phyloP scores from a whole-genome alignment of 306 rosid genomes.

The Cucurbita argyrosperma region DNA sequence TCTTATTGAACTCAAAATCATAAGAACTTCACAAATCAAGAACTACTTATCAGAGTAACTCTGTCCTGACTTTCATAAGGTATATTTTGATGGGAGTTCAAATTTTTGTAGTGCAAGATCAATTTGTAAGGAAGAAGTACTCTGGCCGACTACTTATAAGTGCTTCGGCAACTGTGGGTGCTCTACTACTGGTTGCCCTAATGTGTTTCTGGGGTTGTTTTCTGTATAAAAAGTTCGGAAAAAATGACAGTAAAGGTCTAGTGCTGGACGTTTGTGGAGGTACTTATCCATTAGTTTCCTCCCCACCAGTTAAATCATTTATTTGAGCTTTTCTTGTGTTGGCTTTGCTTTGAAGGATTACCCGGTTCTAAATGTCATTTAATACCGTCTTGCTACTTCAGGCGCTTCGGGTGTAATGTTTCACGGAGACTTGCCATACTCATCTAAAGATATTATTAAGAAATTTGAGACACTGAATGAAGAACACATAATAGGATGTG shows the following conservation, averaged over 20 bases:
- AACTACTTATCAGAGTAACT: neutral
- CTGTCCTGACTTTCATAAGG: neutral
- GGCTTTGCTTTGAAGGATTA: neutral
- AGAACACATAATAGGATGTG: slow-evolving; percentile 79
- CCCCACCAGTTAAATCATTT: neutral
- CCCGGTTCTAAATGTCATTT: slow-evolving; percentile 13
- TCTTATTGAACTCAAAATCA: neutral
- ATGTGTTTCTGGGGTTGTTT: slow-evolving; percentile 99
- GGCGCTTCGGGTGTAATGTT: slow-evolving; percentile 96
- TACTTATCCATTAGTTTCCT: slow-evolving; percentile 13
- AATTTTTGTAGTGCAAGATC: slow-evolving; percentile 39
- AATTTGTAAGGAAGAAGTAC: slow-evolving; percentile 59
- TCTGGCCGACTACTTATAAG: slow-evolving; percentile 87
- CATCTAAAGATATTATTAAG: slow-evolving; percentile 89
- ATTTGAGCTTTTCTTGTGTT: slow-evolving; percentile 7
- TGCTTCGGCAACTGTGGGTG: slow-evolving; percentile 98
- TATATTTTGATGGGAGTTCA: neutral
- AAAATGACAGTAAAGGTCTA: slow-evolving; percentile 48
- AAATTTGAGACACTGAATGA: slow-evolving; percentile 85
- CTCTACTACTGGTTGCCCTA: slow-evolving; percentile 92
- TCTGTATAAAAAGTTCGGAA: slow-evolving; percentile 82
- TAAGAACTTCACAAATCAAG: too few species aligned
- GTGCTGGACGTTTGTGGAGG: slow-evolving; percentile 87
- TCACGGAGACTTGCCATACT: slow-evolving; percentile 98
- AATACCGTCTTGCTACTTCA: slow-evolving; percentile 21